phyloP scores from a whole-genome alignment of 495 filamentous ascomycete genomes.

The Hypomontagnella submonticulosa region DNA sequence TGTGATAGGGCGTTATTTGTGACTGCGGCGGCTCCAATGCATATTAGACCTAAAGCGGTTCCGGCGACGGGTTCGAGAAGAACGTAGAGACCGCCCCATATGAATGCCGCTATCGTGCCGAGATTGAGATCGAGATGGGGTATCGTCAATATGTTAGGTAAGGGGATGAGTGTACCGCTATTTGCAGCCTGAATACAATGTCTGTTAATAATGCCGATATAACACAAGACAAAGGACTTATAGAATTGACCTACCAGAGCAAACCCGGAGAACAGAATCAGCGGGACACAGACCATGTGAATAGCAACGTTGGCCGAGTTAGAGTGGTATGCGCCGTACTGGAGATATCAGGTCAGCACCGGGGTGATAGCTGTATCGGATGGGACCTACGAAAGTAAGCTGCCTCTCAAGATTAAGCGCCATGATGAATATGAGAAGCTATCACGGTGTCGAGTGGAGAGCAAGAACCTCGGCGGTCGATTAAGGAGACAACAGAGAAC shows the following conservation, averaged over 20 bases:
- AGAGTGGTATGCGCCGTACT: slow-evolving; percentile 97
- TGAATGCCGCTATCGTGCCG: slow-evolving; percentile 76
- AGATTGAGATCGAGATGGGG: slow-evolving; percentile 83
- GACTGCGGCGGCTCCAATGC: slow-evolving; percentile 76
- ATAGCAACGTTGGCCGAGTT: slow-evolving; percentile 90
- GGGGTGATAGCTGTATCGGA: not conserved
- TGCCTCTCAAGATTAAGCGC: slow-evolving; percentile 62
- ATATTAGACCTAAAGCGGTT: slow-evolving; percentile 73
- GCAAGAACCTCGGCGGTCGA: too few relatives aligned
- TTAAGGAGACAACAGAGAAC: not conserved
- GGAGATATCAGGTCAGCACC: slow-evolving; percentile 16
- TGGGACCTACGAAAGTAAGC: slow-evolving; percentile 56
- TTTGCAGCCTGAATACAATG: slow-evolving; percentile 73
- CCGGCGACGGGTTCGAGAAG: slow-evolving; percentile 95
- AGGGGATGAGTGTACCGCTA: slow-evolving; percentile 73
- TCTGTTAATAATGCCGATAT: slow-evolving; percentile 13
- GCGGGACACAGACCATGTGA: slow-evolving; percentile 88
- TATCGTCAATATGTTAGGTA: slow-evolving; percentile 75
- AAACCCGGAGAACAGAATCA: slow-evolving; percentile 82
- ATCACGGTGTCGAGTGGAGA: not conserved
- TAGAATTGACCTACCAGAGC: slow-evolving; percentile 69
- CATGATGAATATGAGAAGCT: slow-evolving; percentile 42
- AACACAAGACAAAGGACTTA: slow-evolving; percentile 1
- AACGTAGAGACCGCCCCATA: slow-evolving; percentile 82
- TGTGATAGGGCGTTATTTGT: slow-evolving; percentile 77